Evolutionary conservation across 495 filamentous ascomycete genomes (phyloP).

Genomic region (Penicillium cinerascens): DNA sequence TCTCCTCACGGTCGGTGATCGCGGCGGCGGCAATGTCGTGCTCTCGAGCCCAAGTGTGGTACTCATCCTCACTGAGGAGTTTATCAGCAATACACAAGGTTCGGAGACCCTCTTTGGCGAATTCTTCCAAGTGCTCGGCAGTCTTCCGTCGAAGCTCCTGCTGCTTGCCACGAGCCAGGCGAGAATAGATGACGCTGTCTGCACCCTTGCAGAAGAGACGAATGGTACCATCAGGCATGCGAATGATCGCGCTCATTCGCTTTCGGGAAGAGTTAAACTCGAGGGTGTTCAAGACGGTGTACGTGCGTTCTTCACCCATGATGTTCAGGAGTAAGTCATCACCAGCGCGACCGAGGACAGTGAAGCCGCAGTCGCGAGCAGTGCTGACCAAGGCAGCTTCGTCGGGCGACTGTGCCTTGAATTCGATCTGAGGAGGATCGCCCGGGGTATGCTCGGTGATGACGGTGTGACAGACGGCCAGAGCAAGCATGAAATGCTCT

Average conservation of each 20-base stretch:
- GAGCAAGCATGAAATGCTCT: constrained; percentile 89
- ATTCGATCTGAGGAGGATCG: constrained; percentile 84
- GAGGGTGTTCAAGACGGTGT: constrained; percentile 86
- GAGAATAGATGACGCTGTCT: constrained; percentile 95
- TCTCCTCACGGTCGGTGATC: constrained; percentile 86
- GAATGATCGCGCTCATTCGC: constrained; percentile 96
- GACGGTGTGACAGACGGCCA: constrained; percentile 94
- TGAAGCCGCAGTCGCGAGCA: constrained; percentile 93
- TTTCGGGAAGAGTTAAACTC: constrained; percentile 98
- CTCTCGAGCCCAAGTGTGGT: constrained; percentile 76
- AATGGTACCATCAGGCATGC: constrained; percentile 92
- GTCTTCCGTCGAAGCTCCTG: constrained; percentile 75
- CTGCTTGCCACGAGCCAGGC: constrained; percentile 81
- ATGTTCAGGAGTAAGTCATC: constrained; percentile 83
- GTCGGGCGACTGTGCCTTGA: constrained; percentile 96
- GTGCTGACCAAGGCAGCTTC: constrained; percentile 94
- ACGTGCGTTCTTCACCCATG: constrained; percentile 79
- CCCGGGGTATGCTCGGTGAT: constrained; percentile 87
- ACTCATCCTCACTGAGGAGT: constrained; percentile 80
- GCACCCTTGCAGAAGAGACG: constrained; percentile 96
- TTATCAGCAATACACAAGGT: constrained; percentile 94
- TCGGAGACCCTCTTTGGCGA: constrained; percentile 89
- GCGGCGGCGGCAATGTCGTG: constrained; percentile 85
- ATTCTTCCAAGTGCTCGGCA: constrained; percentile 93
- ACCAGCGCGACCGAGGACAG: constrained; percentile 75